Base-by-base conservation (phyloP, 306 rosid species). In the Castanospermum australe region DNA sequence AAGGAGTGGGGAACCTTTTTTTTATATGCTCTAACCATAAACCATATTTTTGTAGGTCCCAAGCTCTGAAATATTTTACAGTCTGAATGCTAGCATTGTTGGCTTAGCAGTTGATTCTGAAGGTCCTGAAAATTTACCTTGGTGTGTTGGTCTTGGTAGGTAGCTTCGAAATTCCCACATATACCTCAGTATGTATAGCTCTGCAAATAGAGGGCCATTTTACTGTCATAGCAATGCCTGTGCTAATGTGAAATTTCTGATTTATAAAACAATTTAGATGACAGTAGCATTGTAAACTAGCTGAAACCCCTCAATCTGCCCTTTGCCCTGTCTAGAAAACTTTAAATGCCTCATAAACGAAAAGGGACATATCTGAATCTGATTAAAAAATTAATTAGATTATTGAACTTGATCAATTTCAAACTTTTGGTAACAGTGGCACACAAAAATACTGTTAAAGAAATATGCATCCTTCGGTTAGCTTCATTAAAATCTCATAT, bases 101-200 rank as follows among this genome's bases (percentile, higher is more conserved):
- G 99, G 97, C 75, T 91, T 95, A 81, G 96, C 98, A 18, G 84
- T 87, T 84, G 86, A 91, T 84, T 81, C 90, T 81, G 86, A 87
- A 73, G 87, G 55, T 75, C 69, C 89, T 50, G 87, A 83, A 82
- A 88, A 66, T 51, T 81, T 85, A 73, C 91, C 97, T 36, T 90
- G 89, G 90, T 89, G 96, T 86, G 83, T 90, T 79, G 99, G 99
- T 59, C 97, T 95, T 76, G 99, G 99, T 95, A 84, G 45, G 97
- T 86, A 62, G 9, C 75, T 84, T 79, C 56, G 28, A 48, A 63
- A 70, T 69, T 76, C 25, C 36, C 39, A 78, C 62, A 60, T 76
- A 41, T 70, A 50, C 25, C 62, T 63, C 25, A 21, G 36, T 10
- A 30, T 61, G 17, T 55, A 12, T 62, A 24, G 45, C 39, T 78